Base-by-base conservation (phyloP, 495 filamentous ascomycete species). In the Podospora bellae-mahoneyi region DNA sequence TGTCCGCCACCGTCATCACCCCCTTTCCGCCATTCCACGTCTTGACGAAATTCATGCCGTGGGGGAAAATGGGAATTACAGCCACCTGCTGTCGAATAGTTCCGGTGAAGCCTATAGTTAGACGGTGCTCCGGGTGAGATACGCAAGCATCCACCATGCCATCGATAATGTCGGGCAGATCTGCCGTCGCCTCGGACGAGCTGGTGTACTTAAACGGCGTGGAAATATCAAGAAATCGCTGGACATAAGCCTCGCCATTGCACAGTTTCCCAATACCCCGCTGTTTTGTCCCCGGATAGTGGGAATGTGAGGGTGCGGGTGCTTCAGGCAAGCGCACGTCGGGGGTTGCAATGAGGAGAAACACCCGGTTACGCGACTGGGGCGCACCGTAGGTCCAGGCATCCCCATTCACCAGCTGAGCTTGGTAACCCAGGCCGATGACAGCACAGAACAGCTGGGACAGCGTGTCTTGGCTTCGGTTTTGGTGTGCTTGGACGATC, bases 341-440 rank as follows among this genome's bases (percentile, higher is more conserved):
- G 0, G 90, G 87, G 7, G 88, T 89, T 26, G 90, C 82, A 56
- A 91, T 85, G 34, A 79, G 80, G 9, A 93, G 80, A 70, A 93
- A 91, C 0, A 93, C 73, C 18, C 91, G 81, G 16, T 79, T 85
- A 18, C 91, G 81, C 39, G 72, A 75, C 75, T 93, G 90, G 0
- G 86, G 77, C 16, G 84, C 83, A 18, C 90, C 89, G 71, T 83
- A 86, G 2, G 83, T 88, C 88, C 88, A 92, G 0, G 90, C 84
- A 73, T 93, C 89, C 6, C 89, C 74, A 10, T 85, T 74, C 63
- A 87, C 87, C 13, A 88, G 77, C 66, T 89, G 83, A 0, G 85
- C 79, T 72, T 94, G 90, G 68, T 93, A 94, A 1, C 90, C 90
- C 74, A 94, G 77, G 9, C 86, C 89, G 1, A 93, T 88, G 4